Percentiles rank a stretch among this genome's conserved stretches.
Conservation (phyloP, 495 filamentous ascomycete species). For the Monascus purpureus region DNA sequence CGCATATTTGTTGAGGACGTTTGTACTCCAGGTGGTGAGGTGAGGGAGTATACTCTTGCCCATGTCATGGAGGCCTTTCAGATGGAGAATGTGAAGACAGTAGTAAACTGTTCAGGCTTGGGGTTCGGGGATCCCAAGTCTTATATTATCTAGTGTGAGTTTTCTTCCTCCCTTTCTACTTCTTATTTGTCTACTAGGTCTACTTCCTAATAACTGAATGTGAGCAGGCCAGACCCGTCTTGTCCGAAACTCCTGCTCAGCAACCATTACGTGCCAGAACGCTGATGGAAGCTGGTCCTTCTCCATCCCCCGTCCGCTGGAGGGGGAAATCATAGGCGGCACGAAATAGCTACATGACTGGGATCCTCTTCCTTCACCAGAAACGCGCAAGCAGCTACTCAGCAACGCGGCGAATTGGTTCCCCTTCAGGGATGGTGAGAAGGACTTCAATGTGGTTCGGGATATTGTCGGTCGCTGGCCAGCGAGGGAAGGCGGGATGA, state of each 20-base stretch:
- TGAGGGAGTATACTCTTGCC: constrained; percentile 28
- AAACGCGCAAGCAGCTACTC: constrained; percentile 34
- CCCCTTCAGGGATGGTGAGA: constrained; percentile 11
- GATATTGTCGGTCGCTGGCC: constrained; percentile 33
- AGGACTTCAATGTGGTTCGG: constrained; percentile 28
- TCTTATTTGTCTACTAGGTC: too few species aligned
- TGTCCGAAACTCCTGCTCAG: constrained; percentile 30
- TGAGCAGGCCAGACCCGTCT: constrained; percentile 27
- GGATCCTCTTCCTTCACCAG: constrained; percentile 31
- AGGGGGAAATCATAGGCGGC: constrained; percentile 49
- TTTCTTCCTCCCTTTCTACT: not conserved
- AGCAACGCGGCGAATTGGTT: constrained; percentile 29
- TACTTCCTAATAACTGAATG: not conserved
- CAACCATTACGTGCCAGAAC: constrained; percentile 46
- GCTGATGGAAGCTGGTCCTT: constrained; percentile 46
- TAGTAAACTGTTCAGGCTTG: constrained; percentile 45
- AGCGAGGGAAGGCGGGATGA: constrained; percentile 28
- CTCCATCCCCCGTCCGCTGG: constrained; percentile 42
- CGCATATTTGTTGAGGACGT: constrained; percentile 36
- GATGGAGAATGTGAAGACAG: constrained; percentile 25
- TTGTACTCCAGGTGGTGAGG: constrained; percentile 35
- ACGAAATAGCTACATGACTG: constrained; percentile 47
- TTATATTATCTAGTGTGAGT: constrained; percentile 41
- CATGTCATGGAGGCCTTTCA: constrained; percentile 34
- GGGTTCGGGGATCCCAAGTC: constrained; percentile 38